Percentiles rank a stretch among this genome's conserved stretches.
Evolutionary conservation across 805 yeast species (phyloP).

Genomic region (Pichia insulana): DNA sequence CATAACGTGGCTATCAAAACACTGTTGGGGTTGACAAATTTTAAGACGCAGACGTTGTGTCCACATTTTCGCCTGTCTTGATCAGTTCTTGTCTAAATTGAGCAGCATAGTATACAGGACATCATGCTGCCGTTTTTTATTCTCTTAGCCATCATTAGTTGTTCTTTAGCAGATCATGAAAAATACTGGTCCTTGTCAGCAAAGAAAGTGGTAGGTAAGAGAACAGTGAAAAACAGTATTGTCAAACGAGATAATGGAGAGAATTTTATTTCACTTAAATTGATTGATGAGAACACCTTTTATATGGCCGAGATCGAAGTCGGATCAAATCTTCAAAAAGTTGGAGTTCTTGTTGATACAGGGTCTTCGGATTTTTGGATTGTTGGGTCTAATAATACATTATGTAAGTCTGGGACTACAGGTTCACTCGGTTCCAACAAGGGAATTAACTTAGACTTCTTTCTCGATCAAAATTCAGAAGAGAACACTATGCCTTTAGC

Average conservation of each 20-base stretch:
- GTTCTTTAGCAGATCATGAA: neutral
- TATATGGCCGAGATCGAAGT: constrained; percentile 38
- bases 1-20: too few species aligned
- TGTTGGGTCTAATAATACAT: constrained; percentile 39
- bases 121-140: constrained; percentile 1
- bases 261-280: constrained; percentile 24
- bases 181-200: constrained; percentile 18
- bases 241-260: constrained; percentile 19
- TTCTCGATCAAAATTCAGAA: neutral
- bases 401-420: constrained; percentile 25
- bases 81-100: too few species aligned
- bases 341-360: constrained; percentile 56
- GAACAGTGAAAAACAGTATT: constrained; percentile 3
- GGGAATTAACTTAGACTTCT: neutral
- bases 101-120: neutral
- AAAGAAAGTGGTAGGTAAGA: constrained; percentile 11
- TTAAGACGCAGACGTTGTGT: too few species aligned
- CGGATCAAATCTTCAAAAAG: constrained; percentile 50
- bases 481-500: constrained; percentile 1
- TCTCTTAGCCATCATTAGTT: neutral
- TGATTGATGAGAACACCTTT: constrained; percentile 34
- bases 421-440: constrained; percentile 6
- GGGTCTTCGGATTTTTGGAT: constrained; percentile 75
- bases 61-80: too few species aligned
- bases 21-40: too few species aligned